Evolutionary conservation across 495 filamentous ascomycete genomes (phyloP).

Genomic region (Xylaria palmicola): DNA sequence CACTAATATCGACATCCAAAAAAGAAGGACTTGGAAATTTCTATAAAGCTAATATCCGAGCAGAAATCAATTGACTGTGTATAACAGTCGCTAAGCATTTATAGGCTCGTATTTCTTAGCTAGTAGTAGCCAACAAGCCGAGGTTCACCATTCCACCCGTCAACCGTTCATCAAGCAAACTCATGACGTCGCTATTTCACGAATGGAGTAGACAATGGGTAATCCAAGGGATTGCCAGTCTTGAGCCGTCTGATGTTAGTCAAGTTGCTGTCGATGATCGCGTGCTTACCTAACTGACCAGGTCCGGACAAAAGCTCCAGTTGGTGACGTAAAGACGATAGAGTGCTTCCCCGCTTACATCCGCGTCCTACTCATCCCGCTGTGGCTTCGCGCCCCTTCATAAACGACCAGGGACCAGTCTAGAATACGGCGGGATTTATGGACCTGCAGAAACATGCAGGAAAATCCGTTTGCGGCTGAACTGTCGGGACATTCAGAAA

Average conservation of each 20-base stretch:
- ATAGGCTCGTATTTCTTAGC: neutral
- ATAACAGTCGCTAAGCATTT: no score
- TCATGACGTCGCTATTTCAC: constrained; percentile 7
- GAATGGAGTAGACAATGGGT: no score
- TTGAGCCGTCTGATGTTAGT: no score
- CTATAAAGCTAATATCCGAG: no score
- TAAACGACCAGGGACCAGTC: no score
- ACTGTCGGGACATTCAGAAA: neutral
- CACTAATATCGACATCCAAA: neutral
- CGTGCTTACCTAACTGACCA: neutral
- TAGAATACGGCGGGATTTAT: neutral
- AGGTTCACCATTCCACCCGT: neutral
- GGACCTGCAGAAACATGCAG: neutral
- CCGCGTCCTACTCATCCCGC: neutral
- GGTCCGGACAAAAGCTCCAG: neutral
- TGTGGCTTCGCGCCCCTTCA: no score
- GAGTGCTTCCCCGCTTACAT: neutral
- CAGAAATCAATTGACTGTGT: no score
- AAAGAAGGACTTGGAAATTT: neutral
- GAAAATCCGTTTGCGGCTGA: neutral
- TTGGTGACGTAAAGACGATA: constrained; percentile 2
- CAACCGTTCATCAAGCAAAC: constrained; percentile 7
- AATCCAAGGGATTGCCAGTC: no score
- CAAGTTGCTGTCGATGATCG: neutral
- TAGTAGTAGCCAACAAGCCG: neutral